Percentiles rank a stretch among this genome's conserved stretches.
phyloP scores from a whole-genome alignment of 352 stramenopile species.

The Paralagenidium karlingii region DNA sequence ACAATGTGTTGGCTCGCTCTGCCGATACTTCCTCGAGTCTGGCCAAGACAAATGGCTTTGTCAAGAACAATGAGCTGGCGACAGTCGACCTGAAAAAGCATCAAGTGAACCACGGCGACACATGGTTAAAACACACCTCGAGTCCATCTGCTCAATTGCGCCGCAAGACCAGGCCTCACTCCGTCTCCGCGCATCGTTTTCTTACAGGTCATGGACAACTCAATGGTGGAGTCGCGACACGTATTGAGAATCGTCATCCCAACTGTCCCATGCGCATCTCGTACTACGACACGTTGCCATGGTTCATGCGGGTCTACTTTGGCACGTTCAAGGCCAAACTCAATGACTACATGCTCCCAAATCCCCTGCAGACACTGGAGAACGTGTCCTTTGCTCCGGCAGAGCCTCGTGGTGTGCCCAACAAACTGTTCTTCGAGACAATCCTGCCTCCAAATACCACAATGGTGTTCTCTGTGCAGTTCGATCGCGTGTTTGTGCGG shows the following conservation, averaged over 20 bases:
- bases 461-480: conserved; percentile 53
- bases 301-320: conserved; percentile 72
- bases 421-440: conserved; percentile 38
- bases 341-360: conserved; percentile 2
- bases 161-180: conserved; percentile 9
- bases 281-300: conserved; percentile 71
- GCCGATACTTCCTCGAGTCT: neutral
- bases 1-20: conserved; percentile 6
- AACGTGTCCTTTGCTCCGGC: conserved; percentile 30
- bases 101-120: conserved; percentile 1
- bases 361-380: conserved; percentile 1
- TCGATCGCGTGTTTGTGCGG: conserved; percentile 74
- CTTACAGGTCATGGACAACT: conserved; percentile 67
- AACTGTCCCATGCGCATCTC: conserved; percentile 32
- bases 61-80: conserved; percentile 13
- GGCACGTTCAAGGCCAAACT: conserved; percentile 30
- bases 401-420: conserved; percentile 33
- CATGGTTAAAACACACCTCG: conserved; percentile 4
- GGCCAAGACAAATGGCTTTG: neutral
- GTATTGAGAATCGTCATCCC: conserved; percentile 40
- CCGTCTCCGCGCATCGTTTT: conserved; percentile 57
- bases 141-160: neutral
- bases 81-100: conserved; percentile 2
- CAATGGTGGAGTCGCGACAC: conserved; percentile 52
- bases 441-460: conserved; percentile 34